Conservation (phyloP, 2,329 filamentous ascomycete species). For the Neospermospora avenae region DNA sequence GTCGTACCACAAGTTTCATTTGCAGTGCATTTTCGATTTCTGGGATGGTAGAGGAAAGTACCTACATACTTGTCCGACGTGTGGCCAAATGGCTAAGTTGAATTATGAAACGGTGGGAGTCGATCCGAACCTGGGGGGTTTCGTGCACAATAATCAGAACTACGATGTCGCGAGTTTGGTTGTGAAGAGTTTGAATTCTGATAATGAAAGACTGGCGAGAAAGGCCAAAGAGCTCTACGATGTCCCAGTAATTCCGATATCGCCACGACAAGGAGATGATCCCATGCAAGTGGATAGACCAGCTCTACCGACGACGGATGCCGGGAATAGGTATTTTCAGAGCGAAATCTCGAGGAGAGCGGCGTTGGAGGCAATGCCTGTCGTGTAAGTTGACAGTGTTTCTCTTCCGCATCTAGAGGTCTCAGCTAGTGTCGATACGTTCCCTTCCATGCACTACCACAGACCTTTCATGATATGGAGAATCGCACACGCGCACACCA, state of each 20-base stretch:
- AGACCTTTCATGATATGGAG: too few relatives aligned
- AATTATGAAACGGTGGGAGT: conserved; percentile 14
- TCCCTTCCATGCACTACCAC: too few relatives aligned
- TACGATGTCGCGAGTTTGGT: not conserved
- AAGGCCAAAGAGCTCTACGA: not conserved
- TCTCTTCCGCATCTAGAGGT: too few relatives aligned
- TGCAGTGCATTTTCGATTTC: conserved; percentile 15
- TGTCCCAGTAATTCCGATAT: not conserved
- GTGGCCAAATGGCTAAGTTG: conserved; percentile 7
- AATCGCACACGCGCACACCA: too few relatives aligned
- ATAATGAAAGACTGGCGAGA: not conserved
- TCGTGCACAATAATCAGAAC: conserved; percentile 3
- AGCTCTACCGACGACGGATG: not conserved
- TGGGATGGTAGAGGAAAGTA: conserved; percentile 16
- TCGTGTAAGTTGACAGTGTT: not conserved
- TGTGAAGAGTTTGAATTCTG: not conserved
- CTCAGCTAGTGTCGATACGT: too few relatives aligned
- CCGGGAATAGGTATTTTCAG: not conserved
- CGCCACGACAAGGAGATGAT: not conserved
- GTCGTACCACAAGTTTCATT: conserved; percentile 10
- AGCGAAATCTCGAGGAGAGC: not conserved
- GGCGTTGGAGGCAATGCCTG: not conserved
- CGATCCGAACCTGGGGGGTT: not conserved
- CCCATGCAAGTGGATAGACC: not conserved
- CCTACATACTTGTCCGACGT: conserved; percentile 14